Base-by-base conservation (phyloP, 768 basidiomycete species). In the Gloeophyllum trabeum region DNA sequence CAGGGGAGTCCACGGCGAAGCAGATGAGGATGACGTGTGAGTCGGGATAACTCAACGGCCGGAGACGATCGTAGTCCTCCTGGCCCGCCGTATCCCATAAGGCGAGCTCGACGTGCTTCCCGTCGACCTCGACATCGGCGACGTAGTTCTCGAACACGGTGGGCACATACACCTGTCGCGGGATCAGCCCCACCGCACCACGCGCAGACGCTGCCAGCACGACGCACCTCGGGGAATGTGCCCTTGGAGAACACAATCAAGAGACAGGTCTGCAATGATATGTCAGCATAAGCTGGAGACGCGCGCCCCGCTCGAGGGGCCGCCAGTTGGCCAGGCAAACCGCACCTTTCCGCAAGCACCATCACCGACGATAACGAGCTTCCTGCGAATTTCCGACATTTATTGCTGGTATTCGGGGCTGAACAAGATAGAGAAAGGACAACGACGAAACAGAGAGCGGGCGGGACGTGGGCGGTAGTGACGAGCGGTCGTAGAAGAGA, bases 121-220 rank as follows among this genome's bases (percentile, higher is more conserved):
- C 89, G 57, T 98, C 94, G 47, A 98, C 93, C 62, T 97, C 91
- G 39, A 98, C 92, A 62, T 98, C 93, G 52, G 94, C 94, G 43
- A 96, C 94, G 62, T 97, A 96, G 79, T 97, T 97, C 75, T 99
- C 96, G 54, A 98, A 99, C 40, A 99, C 96, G 45, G 96, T 99
- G 39, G 96, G 96, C 48, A 98, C 92, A 60, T 98, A 98, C 54
- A 98, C 96, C 94, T 98, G 51, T 5, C 24, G 28, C 16, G 10
- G 28, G 7, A 16, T 30, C 28, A 30, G 28, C 28, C 10, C 28
- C 16, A 30, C n/a, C 16, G 7, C 28, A 16, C 10, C 28, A 30
- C 10, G 28, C 16, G 16, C 10, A 7, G 28, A 37, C 36, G 20
- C 7, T 12, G 20, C 7, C 12, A 37, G 10, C 10, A 19, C 7